phyloP scores from a whole-genome alignment of 2,329 filamentous ascomycete species.

The Epichloe scottii region DNA sequence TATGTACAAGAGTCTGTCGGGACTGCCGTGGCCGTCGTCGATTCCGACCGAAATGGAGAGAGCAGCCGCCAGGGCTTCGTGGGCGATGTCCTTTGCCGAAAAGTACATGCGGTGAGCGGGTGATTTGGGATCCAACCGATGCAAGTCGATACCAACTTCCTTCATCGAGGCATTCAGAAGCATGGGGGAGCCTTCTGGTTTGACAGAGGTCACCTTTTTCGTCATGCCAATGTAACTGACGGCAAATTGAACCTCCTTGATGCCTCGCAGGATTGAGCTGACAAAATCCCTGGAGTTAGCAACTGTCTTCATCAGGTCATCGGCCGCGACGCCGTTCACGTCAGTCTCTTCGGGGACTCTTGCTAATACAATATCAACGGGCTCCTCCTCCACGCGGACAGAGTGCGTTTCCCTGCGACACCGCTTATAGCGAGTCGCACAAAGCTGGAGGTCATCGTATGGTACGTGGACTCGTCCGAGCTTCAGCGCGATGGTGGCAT shows the following conservation, averaged over 20 bases:
- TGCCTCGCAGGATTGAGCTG: slow-evolving; percentile 76
- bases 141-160: slow-evolving; percentile 84
- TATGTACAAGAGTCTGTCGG: slow-evolving; percentile 80
- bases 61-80: slow-evolving; percentile 84
- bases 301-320: slow-evolving; percentile 66
- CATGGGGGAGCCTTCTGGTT: slow-evolving; percentile 56
- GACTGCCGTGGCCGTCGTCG: slow-evolving; percentile 76
- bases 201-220: slow-evolving; percentile 60
- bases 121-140: slow-evolving; percentile 82
- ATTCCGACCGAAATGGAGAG: slow-evolving; percentile 86
- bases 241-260: slow-evolving; percentile 93
- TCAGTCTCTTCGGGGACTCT: slow-evolving; percentile 67
- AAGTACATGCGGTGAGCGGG: slow-evolving; percentile 99
- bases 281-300: slow-evolving; percentile 89
- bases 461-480: slow-evolving; percentile 82
- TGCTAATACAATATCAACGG: slow-evolving; percentile 51
- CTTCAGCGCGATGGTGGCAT: slow-evolving; percentile 83
- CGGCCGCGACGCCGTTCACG: slow-evolving; percentile 49
- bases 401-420: slow-evolving; percentile 24
- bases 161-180: slow-evolving; percentile 87
- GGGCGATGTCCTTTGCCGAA: slow-evolving; percentile 78
- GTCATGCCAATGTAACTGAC: slow-evolving; percentile 83
- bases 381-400: slow-evolving; percentile 29
- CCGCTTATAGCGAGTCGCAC: slow-evolving; percentile 42
- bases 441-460: slow-evolving; percentile 68